phyloP scores from a whole-genome alignment of 805 yeast genomes.

The Maudiozyma serrabonitensis region DNA sequence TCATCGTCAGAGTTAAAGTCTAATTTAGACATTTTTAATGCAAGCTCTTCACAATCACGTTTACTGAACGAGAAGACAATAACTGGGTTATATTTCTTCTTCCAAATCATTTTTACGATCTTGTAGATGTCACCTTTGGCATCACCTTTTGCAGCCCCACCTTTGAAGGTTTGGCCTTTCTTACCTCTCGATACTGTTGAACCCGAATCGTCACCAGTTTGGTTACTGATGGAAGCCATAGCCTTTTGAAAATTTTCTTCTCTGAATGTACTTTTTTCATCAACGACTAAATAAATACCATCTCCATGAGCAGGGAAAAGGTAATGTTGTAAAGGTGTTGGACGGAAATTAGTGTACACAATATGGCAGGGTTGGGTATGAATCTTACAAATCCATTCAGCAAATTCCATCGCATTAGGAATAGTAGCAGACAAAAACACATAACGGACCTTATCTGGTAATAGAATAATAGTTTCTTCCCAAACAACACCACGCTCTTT shows the following conservation, averaged over 20 bases:
- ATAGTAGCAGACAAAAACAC: conserved; percentile 93
- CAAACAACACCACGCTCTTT: conserved; percentile 97
- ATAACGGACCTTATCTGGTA: conserved; percentile 93
- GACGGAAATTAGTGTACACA: conserved; percentile 97
- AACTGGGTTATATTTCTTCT: conserved; percentile 92
- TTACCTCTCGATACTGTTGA: conserved; percentile 50
- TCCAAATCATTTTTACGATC: conserved; percentile 96
- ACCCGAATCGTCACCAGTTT: conserved; percentile 74
- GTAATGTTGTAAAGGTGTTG: conserved; percentile 96
- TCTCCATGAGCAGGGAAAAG: conserved; percentile 97
- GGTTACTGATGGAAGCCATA: conserved; percentile 84
- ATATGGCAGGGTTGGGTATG: conserved; percentile 97
- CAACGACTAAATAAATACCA: conserved; percentile 95
- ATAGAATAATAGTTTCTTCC: conserved; percentile 94
- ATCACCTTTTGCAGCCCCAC: conserved; percentile 59
- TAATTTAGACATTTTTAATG: conserved; percentile 88
- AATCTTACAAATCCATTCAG: conserved; percentile 95
- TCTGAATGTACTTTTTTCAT: conserved; percentile 89
- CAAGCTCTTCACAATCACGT: conserved; percentile 91
- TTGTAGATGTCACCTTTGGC: conserved; percentile 81
- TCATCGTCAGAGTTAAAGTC: conserved; percentile 94
- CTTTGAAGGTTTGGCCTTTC: conserved; percentile 77
- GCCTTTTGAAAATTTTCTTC: conserved; percentile 98
- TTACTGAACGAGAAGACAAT: conserved; percentile 97
- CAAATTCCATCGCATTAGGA: conserved; percentile 97